Evolutionary conservation across 2,329 filamentous ascomycete genomes (phyloP).

Genomic region (Microdochium trichocladiopsis): DNA sequence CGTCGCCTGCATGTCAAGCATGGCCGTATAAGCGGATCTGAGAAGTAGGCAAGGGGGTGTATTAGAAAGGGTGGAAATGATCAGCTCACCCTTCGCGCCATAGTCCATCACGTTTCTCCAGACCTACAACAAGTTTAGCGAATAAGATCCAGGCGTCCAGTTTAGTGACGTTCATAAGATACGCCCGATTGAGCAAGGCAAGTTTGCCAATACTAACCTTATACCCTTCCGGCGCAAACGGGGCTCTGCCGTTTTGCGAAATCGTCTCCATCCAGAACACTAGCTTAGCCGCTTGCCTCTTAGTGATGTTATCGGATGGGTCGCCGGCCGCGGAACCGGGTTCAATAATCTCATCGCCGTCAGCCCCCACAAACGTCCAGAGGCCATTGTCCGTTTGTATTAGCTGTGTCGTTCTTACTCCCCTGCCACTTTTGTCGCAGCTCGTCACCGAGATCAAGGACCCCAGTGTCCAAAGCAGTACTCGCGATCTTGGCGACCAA

Average conservation of each 20-base stretch:
- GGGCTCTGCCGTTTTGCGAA: neutral
- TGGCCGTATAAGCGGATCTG: neutral
- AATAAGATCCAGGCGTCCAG: no score
- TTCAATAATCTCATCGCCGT: neutral
- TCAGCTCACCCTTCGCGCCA: neutral
- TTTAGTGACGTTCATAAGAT: no score
- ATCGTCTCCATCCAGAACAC: neutral
- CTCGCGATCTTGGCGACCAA: neutral
- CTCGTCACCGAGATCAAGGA: neutral
- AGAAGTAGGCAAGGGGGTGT: neutral
- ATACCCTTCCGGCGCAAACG: neutral
- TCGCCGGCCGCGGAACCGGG: no score
- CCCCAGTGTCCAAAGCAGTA: neutral
- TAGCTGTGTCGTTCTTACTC: neutral
- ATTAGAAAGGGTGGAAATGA: neutral
- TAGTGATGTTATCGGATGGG: neutral
- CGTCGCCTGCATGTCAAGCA: neutral
- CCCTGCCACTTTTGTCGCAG: neutral
- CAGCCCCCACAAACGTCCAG: neutral
- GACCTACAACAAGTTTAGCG: neutral
- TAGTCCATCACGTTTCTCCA: neutral
- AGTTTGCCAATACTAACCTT: neutral
- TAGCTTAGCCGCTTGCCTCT: neutral
- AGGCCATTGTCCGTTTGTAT: neutral
- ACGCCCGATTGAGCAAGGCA: neutral